Percentiles rank a stretch among this genome's conserved stretches.
phyloP scores from a whole-genome alignment of 140 eudicot species.

The Erigeron philadelphicus region DNA sequence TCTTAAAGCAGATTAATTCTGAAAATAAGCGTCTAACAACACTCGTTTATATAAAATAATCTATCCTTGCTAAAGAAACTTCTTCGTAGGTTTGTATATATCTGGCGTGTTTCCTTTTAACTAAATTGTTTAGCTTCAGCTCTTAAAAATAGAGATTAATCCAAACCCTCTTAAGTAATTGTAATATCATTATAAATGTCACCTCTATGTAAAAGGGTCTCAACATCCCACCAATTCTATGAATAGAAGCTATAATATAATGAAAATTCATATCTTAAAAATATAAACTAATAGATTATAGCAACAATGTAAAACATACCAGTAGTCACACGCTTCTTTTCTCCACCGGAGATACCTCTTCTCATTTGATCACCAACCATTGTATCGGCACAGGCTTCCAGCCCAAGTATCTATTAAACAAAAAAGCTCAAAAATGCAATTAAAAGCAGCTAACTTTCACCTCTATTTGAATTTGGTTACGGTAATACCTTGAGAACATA shows the following conservation, averaged over 20 bases:
- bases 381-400: constrained; percentile 46
- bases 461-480: not conserved
- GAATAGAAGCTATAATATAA: not conserved
- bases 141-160: no score
- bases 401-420: constrained; percentile 39
- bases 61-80: no score
- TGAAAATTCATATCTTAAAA: no score
- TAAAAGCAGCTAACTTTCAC: not conserved
- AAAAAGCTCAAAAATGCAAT: not conserved
- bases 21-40: no score
- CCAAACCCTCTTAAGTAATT: no score
- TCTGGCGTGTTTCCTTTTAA: no score
- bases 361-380: constrained; percentile 49
- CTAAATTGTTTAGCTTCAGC: no score
- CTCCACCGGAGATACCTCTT: constrained; percentile 63
- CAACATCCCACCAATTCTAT: not conserved
- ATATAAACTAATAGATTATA: not conserved
- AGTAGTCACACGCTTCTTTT: constrained; percentile 55
- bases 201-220: not conserved
- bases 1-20: no score
- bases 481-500: constrained; percentile 43
- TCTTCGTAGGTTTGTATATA: no score
- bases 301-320: constrained; percentile 28
- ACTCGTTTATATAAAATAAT: no score
- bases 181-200: no score